Evolutionary conservation across 2,329 filamentous ascomycete species (phyloP), one percentile per base, ranked within the genome.

Genomic region (Fusarium musae): DNA sequence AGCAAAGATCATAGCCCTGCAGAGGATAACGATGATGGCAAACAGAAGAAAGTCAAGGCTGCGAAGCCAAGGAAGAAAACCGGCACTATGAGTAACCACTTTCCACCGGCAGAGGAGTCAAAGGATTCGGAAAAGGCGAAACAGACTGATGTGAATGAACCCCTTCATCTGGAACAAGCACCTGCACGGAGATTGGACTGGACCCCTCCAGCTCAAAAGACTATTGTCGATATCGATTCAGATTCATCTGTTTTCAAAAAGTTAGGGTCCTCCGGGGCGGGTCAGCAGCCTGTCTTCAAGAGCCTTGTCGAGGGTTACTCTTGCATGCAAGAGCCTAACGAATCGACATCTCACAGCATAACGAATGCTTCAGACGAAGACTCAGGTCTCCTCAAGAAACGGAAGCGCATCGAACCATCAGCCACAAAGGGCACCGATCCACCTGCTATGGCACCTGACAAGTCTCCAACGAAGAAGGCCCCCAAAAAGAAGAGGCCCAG

Each of bases 401-500:
- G 89, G 9, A 91, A 90, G 66, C 81, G 86, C 17, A 85, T 89
- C 32, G 87, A 91, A 49, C 78, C 87, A 43, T 80, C 89, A 3
- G 80, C 83, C 2, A 80, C 80, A 1, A 79, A 75, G 9, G 78
- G 82, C 6, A 28, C 36, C 21, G 62, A 74, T 62, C 71, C 71
- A 54, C 71, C 65, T 58, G 77, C 46, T 6, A n/a, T 74, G 11
- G 72, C 75, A 3, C 70, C 63, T 17, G 69, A 78, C 47, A 79
- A 76, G 23, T 81, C 82, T 3, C 82, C 82, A 0, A 89, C 88
- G 77, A 79, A 82, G 28, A 92, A 90, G 73, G 84, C 85, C 9
- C 83, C 87, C 7, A 91, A 89, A 80, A 94, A 93, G 80, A 94
- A 93, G 82, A 95, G 92, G 80, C 83, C 91, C 1, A 90, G 90